Evolutionary conservation across 1,139 yeast genomes (phyloP), one percentile per base, ranked within the genome.

Genomic region (Tardiomyces depauwii): DNA sequence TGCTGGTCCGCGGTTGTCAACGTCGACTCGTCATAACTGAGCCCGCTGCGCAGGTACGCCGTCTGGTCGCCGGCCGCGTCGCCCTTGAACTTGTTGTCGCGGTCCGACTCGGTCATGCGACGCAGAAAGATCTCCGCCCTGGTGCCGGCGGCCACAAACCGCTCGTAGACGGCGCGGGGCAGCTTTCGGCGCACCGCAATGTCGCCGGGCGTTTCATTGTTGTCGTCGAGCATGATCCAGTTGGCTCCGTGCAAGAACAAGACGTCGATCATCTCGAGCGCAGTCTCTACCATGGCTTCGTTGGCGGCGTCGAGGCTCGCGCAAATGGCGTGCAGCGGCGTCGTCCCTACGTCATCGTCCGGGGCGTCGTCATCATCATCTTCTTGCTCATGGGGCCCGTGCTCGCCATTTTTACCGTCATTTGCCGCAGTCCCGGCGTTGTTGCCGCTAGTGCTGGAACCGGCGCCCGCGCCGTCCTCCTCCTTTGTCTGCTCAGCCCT

Each of bases 181-280:
- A 61, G 50, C 27, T 60, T 46, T 50, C 63, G 44, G 52, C 66
- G 69, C 59, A 64, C 52, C 23, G 73, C 58, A 47, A 59, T 23
- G 60, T 61, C 57, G 0, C 69, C 70, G 1, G 67, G 63, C 0
- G 67, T 63, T 4, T 63, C 61, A 45, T 68, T 63, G 47, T 69
- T 49, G 74, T 74, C 46, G 73, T 70, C 51, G 77, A 68, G 51
- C 51, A 63, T 55, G 59, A 63, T 80, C 96, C 96, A 89, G 9
- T 94, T 95, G 0, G 95, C 96, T 13, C 97, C 97, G 61, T 80
- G 82, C 57, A 85, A 80, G 55, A 89, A 80, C 48, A 89, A 64
- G 13, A 68, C 71, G 36, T 77, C 77, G 48, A 86, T 78, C 78
- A 88, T 71, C 18, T 67, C 61, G 33, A 64, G 53, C 0, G 83